Conservation (phyloP, 768 basidiomycete genomes). For the Suillus americanus region DNA sequence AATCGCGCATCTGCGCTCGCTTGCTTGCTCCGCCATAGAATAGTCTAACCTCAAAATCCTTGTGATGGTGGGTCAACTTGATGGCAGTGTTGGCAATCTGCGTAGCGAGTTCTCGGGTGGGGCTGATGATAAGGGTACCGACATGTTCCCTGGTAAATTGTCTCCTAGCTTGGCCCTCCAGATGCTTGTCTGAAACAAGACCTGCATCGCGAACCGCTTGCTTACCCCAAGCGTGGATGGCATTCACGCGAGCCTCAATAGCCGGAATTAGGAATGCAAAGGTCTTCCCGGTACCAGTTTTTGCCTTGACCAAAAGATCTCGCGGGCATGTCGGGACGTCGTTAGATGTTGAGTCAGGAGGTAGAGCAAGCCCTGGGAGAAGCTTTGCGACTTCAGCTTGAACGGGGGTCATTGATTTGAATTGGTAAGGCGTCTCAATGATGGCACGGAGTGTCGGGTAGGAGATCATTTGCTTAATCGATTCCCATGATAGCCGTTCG, state of each 20-base stretch:
- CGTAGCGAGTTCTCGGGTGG: conserved; percentile 86
- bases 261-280: conserved; percentile 87
- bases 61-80: conserved; percentile 60
- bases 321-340: conserved; percentile 31
- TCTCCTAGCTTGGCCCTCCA: conserved; percentile 32
- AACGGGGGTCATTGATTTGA: conserved; percentile 75
- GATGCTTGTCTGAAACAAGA: conserved; percentile 27
- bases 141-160: conserved; percentile 47
- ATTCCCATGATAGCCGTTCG: conserved; percentile 27
- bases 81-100: conserved; percentile 87
- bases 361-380: conserved; percentile 66
- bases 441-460: conserved; percentile 55
- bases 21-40: conserved; percentile 79
- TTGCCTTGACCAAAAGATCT: conserved; percentile 84
- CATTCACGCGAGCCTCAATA: conserved; percentile 69
- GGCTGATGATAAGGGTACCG: conserved; percentile 81
- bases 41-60: conserved; percentile 66
- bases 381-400: conserved; percentile 77
- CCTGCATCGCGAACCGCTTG: conserved; percentile 45
- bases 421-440: conserved; percentile 60
- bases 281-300: conserved; percentile 90
- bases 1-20: conserved; percentile 64
- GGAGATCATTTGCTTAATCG: conserved; percentile 40
- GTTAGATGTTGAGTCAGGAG: conserved; percentile 39
- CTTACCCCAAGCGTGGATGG: conserved; percentile 46